Percentiles rank a stretch among this genome's conserved stretches.
phyloP scores from a whole-genome alignment of 73 alveolate species.

The Stentor roeselii region DNA sequence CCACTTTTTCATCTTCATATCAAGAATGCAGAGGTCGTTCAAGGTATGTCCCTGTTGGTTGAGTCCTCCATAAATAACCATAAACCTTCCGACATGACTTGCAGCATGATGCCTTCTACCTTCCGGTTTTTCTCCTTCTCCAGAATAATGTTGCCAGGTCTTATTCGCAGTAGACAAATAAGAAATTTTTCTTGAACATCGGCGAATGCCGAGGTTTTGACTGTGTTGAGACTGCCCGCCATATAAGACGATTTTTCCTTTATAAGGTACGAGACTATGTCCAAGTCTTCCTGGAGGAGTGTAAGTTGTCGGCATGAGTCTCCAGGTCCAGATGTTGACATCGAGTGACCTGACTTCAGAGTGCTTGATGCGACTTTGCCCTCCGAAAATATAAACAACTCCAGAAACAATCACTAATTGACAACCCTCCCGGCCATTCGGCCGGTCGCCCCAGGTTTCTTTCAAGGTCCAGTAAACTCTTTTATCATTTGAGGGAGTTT shows the following conservation, averaged over 20 bases:
- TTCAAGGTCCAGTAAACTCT: not conserved
- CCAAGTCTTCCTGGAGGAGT: constrained; percentile 28
- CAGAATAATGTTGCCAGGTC: constrained; percentile 1
- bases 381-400: constrained; percentile 24
- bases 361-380: not conserved
- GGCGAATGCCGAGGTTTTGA: not conserved
- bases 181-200: constrained; percentile 6
- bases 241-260: constrained; percentile 10
- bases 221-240: constrained; percentile 25
- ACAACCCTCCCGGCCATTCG: constrained; percentile 16
- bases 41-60: not conserved
- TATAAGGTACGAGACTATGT: not conserved
- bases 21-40: constrained; percentile 1
- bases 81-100: not conserved
- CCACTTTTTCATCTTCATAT: not conserved
- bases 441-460: not conserved
- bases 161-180: not conserved
- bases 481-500: not conserved
- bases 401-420: not conserved
- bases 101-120: constrained; percentile 31
- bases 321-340: not conserved
- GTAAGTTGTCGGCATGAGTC: not conserved
- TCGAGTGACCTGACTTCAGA: not conserved
- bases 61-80: constrained; percentile 24
- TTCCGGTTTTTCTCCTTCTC: not conserved